Conservation (phyloP, 176 grass and related monocot species). For the Melocanna baccifera region DNA sequence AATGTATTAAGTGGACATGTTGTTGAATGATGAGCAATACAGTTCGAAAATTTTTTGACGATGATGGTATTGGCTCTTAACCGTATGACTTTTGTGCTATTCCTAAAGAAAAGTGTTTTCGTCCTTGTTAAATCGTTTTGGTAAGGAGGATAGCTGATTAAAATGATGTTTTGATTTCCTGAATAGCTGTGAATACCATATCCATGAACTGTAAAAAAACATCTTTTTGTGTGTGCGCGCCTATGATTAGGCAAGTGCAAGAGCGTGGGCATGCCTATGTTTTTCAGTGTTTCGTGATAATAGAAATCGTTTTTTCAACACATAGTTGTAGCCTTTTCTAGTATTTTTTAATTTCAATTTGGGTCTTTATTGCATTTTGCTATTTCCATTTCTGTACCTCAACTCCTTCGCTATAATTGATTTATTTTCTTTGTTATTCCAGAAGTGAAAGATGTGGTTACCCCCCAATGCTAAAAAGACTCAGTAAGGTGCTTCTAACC, state of each 20-base stretch:
- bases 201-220: neutral
- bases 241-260: neutral
- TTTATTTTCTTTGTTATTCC: constrained; percentile 3
- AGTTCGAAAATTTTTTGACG: neutral
- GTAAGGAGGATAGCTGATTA: neutral
- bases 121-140: neutral
- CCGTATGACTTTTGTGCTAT: neutral
- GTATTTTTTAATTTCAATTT: neutral
- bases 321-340: neutral
- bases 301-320: no score
- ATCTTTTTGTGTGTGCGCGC: neutral
- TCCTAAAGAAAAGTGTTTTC: neutral
- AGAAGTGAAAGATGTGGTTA: constrained; percentile 63
- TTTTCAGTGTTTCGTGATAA: no score
- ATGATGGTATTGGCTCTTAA: neutral
- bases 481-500: constrained; percentile 46
- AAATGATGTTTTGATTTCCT: neutral
- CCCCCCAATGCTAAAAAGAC: constrained; percentile 45
- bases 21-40: neutral
- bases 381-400: neutral
- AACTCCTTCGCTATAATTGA: neutral
- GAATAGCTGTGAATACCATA: neutral
- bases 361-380: neutral
- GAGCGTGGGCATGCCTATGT: neutral
- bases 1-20: neutral